phyloP scores from a whole-genome alignment of 2,329 filamentous ascomycete species.

The Hymenoscyphus infarciens region DNA sequence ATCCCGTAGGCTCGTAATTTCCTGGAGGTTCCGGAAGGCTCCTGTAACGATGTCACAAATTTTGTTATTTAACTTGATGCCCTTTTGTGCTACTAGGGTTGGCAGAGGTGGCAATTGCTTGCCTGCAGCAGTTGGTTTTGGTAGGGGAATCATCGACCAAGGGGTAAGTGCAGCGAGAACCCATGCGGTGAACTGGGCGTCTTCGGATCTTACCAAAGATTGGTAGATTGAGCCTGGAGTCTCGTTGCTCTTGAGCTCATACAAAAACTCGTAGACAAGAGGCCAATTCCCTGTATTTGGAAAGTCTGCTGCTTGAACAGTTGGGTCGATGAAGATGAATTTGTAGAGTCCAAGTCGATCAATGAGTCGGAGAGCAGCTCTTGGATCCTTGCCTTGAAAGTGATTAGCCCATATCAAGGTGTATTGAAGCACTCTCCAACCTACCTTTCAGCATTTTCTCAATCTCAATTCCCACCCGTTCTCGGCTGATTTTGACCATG shows the following conservation, averaged over 20 bases:
- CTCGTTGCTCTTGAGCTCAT: conserved; percentile 44
- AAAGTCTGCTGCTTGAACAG: conserved; percentile 45
- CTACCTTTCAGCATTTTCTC: conserved; percentile 84
- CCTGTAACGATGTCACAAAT: conserved; percentile 64
- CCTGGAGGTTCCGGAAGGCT: conserved; percentile 56
- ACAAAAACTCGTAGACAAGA: conserved; percentile 60
- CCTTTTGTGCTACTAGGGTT: conserved; percentile 66
- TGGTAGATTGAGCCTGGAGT: conserved; percentile 47
- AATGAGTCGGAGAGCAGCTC: conserved; percentile 60
- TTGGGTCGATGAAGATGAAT: conserved; percentile 70
- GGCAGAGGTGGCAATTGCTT: conserved; percentile 57
- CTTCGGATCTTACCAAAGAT: conserved; percentile 57
- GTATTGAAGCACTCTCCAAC: conserved; percentile 2
- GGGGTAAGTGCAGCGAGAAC: conserved; percentile 70
- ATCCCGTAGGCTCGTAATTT: conserved; percentile 62
- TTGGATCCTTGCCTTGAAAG: conserved; percentile 52
- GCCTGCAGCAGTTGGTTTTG: conserved; percentile 37
- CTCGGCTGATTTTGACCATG: conserved; percentile 85
- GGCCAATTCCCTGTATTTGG: conserved; percentile 61
- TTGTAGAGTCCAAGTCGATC: conserved; percentile 65
- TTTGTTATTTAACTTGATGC: conserved; percentile 76
- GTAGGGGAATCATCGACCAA: conserved; percentile 56
- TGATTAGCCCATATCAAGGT: not conserved
- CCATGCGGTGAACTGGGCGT: conserved; percentile 73
- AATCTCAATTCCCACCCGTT: conserved; percentile 81